A percentile compares a stretch with the other conserved stretches of the same genome.
These are phyloP conservation scores for Aspergillus quadrilineatus DNA, from an alignment of 2,329 filamentous ascomycete species.

Conservation along the genomic window DNA sequence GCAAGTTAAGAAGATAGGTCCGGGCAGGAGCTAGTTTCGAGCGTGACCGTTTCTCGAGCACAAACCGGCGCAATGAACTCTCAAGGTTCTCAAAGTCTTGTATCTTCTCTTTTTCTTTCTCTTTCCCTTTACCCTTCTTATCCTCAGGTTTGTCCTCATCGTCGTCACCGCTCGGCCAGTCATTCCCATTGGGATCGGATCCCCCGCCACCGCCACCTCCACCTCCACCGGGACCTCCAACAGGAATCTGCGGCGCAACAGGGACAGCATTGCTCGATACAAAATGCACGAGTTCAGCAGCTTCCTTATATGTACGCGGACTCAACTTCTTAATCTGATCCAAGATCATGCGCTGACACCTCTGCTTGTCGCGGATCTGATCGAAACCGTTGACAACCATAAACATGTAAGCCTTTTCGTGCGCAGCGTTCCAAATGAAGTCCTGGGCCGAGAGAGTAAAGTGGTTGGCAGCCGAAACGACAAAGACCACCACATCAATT, in stretches of 20 bases:
- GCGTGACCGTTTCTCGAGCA: conserved; percentile 89
- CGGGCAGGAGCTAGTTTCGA: conserved; percentile 95
- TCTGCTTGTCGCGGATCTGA: conserved; percentile 83
- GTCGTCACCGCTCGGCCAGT: conserved; percentile 36
- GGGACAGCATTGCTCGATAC: conserved; percentile 96
- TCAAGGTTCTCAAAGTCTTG: conserved; percentile 89
- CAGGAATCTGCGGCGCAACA: conserved; percentile 59
- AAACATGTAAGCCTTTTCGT: conserved; percentile 98
- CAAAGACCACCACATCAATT: conserved; percentile 97
- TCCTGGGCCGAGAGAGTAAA: conserved; percentile 98
- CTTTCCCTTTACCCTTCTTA: conserved; percentile 71
- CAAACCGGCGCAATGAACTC: conserved; percentile 83
- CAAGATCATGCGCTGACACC: conserved; percentile 88
- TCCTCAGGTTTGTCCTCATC: conserved; percentile 57
- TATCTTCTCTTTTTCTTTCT: conserved; percentile 83
- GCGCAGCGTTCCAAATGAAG: conserved; percentile 91
- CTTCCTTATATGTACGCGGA: conserved; percentile 88
- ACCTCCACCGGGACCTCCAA: conserved; percentile 49
- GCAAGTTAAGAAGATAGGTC: conserved; percentile 90
- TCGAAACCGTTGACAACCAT: conserved; percentile 98
- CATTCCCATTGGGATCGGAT: conserved; percentile 43
- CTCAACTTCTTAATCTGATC: conserved; percentile 87
- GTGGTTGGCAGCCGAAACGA: conserved; percentile 95
- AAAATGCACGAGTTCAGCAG: conserved; percentile 90
- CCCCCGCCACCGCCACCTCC: conserved; percentile 55